Evolutionary conservation across 1,284 basidiomycete genomes (phyloP).

Genomic region (Puccinia polysora): DNA sequence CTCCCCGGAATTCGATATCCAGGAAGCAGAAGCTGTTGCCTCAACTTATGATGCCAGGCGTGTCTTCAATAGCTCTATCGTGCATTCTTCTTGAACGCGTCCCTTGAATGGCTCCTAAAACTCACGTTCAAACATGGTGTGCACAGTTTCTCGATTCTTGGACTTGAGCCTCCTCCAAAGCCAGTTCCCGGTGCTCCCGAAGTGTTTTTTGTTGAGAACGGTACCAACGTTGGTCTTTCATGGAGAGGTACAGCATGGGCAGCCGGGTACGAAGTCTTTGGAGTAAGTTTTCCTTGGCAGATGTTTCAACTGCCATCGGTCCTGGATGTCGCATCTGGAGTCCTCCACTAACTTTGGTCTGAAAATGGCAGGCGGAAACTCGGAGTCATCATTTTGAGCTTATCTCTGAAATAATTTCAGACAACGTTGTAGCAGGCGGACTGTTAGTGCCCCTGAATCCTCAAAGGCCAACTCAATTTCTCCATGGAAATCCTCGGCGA

Average conservation of each 20-base stretch:
- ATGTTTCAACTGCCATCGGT: too few species aligned
- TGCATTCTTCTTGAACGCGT: too few species aligned
- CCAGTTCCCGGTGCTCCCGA: not conserved
- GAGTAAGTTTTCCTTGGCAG: too few species aligned
- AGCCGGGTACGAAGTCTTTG: constrained; percentile 10
- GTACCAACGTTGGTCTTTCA: constrained; percentile 2
- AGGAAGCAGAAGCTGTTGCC: not conserved
- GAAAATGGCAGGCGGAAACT: too few species aligned
- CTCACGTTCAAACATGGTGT: not conserved
- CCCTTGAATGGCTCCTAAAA: not conserved
- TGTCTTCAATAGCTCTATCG: too few species aligned
- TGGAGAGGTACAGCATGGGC: constrained; percentile 21
- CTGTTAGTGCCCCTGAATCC: constrained; percentile 8
- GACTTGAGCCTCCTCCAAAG: not conserved
- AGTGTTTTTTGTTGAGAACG: constrained; percentile 1
- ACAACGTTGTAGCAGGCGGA: constrained; percentile 19
- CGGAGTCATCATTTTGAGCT: too few species aligned
- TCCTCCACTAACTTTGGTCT: too few species aligned
- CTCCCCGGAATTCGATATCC: not conserved
- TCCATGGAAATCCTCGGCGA: not conserved
- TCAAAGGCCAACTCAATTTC: not conserved
- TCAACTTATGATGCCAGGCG: constrained; percentile 4
- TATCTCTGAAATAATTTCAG: too few species aligned
- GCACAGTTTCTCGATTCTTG: not conserved
- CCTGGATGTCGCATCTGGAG: too few species aligned